phyloP scores from a whole-genome alignment of 2,329 filamentous ascomycete genomes.

The Chaetomiaceae sp. region DNA sequence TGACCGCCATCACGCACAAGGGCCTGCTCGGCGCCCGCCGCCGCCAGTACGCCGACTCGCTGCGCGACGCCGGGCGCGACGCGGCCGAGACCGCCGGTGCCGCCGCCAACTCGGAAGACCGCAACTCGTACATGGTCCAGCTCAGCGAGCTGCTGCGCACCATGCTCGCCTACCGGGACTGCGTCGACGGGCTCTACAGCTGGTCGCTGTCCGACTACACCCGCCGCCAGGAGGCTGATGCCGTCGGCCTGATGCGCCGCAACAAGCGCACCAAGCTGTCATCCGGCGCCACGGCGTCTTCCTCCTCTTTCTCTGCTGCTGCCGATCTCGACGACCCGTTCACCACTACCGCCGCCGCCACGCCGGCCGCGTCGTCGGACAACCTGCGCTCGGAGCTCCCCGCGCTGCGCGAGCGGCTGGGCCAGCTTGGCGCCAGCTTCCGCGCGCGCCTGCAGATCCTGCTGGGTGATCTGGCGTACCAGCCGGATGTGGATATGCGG shows the following conservation, averaged over 20 bases:
- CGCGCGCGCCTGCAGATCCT: slow-evolving; percentile 69
- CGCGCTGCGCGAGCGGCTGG: slow-evolving; percentile 66
- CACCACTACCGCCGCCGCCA: neutral
- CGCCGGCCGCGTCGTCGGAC: slow-evolving; percentile 25
- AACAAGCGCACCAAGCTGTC: slow-evolving; percentile 31
- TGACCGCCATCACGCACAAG: slow-evolving; percentile 92
- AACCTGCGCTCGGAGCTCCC: slow-evolving; percentile 63
- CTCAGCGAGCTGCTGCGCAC: slow-evolving; percentile 86
- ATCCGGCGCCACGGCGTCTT: neutral
- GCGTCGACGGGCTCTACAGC: slow-evolving; percentile 87
- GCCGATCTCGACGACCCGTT: slow-evolving; percentile 39
- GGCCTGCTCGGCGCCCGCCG: slow-evolving; percentile 75
- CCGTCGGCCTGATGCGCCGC: slow-evolving; percentile 62
- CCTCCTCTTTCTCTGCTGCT: too few relatives aligned
- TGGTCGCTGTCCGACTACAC: slow-evolving; percentile 95
- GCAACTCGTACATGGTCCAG: slow-evolving; percentile 77
- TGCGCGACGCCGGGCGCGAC: slow-evolving; percentile 30
- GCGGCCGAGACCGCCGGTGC: slow-evolving; percentile 40
- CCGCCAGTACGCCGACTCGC: slow-evolving; percentile 33
- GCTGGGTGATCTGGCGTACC: slow-evolving; percentile 84
- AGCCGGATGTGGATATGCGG: slow-evolving; percentile 89
- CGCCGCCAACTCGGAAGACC: slow-evolving; percentile 61
- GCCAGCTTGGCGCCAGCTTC: slow-evolving; percentile 69
- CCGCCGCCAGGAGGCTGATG: slow-evolving; percentile 75
- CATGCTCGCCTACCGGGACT: slow-evolving; percentile 91